These are phyloP conservation scores for Coemansia sp. DNA, from an alignment of 192 early-diverging fungal genomes.

Conservation along the genomic window DNA sequence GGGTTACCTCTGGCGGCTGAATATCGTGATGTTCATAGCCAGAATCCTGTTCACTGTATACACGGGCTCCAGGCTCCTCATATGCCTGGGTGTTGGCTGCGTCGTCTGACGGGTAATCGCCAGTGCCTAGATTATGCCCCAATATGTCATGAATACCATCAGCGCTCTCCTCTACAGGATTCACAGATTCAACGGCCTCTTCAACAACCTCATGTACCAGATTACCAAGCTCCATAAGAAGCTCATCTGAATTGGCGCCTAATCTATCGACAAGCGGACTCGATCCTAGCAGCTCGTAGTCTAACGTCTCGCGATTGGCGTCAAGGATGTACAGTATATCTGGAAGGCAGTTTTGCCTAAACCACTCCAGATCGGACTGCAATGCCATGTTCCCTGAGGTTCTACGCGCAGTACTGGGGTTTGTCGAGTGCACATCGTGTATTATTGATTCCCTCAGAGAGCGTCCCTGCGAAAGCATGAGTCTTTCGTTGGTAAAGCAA, in stretches of 20 bases:
- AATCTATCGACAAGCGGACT: slow-evolving; percentile 38
- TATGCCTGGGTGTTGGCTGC: background rate
- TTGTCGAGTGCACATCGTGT: slow-evolving; percentile 30
- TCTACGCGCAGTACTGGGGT: background rate
- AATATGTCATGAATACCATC: background rate
- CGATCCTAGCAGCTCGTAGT: slow-evolving; percentile 45
- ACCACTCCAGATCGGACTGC: slow-evolving; percentile 48
- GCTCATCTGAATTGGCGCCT: slow-evolving; percentile 31
- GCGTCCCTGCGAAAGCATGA: slow-evolving; percentile 28
- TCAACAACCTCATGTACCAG: slow-evolving; percentile 32
- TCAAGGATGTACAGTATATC: slow-evolving; percentile 46
- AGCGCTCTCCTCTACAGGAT: slow-evolving; percentile 1
- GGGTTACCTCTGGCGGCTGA: background rate
- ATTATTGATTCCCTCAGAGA: slow-evolving; percentile 28
- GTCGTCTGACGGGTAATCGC: background rate
- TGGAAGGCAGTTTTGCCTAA: slow-evolving; percentile 50
- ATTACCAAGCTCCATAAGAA: slow-evolving; percentile 38
- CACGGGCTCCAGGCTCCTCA: background rate
- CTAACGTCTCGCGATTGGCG: slow-evolving; percentile 21
- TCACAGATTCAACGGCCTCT: slow-evolving; percentile 10
- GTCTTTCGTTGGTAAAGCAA: slow-evolving; percentile 39
- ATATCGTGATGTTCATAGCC: background rate
- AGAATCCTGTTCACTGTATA: background rate
- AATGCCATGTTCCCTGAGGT: background rate
- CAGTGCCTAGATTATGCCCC: slow-evolving; percentile 1